Base-by-base conservation (phyloP, 2,329 filamentous ascomycete genomes). In the Clarireedia homoeocarpa region DNA sequence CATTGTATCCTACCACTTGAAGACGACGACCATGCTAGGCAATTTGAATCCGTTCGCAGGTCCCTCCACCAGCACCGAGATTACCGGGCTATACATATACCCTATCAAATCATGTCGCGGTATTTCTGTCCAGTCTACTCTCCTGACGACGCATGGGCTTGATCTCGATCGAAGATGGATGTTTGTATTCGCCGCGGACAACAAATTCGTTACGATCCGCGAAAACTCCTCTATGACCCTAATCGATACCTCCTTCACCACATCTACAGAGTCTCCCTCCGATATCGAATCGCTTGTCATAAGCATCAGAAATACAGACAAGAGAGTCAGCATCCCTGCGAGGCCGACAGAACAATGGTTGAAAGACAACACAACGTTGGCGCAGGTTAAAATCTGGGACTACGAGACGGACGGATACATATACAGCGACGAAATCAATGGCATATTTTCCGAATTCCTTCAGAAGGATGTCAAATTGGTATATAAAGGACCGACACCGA, bases 71-170 rank as follows among this genome's bases (percentile, higher is more conserved):
- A 54, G 36, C 14, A 60, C 49, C 26, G 62, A 64, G 34, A 56
- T 62, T 20, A 56, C 58, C 39, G 57, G 62, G 34, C 71, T 85
- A 10, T 76, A 76, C 55, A 74, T 85, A 62, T 85, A 85, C 65
- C 83, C 83, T 12, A 80, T 86, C 64, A 86, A 86, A 65, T 85
- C 82, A 58, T 86, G 83, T 62, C 80, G 83, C 47, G 83, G 83
- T 9, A 74, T 86, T 61, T 72, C 77, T 42, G 71, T 85, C 9
- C 67, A 75, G 15, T 75, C 73, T 2, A 75, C 79, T 2, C 73
- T 71, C 4, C 71, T 86, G 1, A 72, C 77, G 36, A 75, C 74
- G 47, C 77, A 80, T 3, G 83, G 83, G 0, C 73, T 86, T 10
- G 79, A 82, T 46, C 72, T 85, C 12, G 83, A 86, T 66, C 74